Conservation (phyloP, 768 basidiomycete genomes). For the Clathrus columnatus region DNA sequence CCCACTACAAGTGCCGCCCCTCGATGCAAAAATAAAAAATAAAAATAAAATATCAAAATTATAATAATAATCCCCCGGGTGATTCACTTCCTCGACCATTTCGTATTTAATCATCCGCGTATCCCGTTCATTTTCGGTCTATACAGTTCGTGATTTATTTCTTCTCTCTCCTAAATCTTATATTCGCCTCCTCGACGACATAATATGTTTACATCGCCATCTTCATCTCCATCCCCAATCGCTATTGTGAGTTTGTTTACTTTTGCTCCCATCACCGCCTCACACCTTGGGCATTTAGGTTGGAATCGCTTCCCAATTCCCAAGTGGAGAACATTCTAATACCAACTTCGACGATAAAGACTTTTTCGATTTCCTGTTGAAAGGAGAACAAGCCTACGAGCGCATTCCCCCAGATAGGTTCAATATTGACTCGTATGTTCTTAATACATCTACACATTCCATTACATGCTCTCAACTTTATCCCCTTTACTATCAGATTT, state of each 20-base stretch:
- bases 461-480: not conserved
- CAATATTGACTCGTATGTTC: conserved; percentile 10
- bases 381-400: conserved; percentile 12
- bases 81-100: too few species aligned
- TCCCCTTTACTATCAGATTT: conserved; percentile 18
- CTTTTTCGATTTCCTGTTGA: conserved; percentile 12
- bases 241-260: conserved; percentile 4
- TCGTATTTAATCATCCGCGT: too few species aligned
- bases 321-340: not conserved
- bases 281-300: conserved; percentile 5
- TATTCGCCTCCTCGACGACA: too few species aligned
- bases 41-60: too few species aligned
- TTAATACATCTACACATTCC: too few species aligned
- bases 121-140: too few species aligned
- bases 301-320: conserved; percentile 12
- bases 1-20: too few species aligned
- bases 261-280: not conserved
- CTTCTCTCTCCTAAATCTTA: too few species aligned
- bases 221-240: not conserved
- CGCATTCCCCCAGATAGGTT: conserved; percentile 12
- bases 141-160: too few species aligned
- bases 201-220: too few species aligned
- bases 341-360: conserved; percentile 12
- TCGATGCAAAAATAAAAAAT: too few species aligned
- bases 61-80: too few species aligned